A percentile compares a stretch with the other conserved stretches of the same genome.
phyloP scores from a whole-genome alignment of 2,329 filamentous ascomycete genomes.

The Clathrospora elynae region DNA sequence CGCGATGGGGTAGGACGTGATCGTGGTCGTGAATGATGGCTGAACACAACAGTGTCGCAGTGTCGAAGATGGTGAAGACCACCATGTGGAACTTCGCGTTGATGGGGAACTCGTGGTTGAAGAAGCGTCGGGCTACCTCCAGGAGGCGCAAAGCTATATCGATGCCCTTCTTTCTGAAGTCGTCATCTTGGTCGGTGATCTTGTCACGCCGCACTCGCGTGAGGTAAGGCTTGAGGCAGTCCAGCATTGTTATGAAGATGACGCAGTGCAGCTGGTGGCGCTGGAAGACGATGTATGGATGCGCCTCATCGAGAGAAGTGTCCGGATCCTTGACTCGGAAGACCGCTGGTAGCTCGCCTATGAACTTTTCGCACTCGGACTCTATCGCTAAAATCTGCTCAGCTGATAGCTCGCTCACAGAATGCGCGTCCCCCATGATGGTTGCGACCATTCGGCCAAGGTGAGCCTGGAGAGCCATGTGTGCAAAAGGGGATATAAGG shows the following conservation, averaged over 20 bases:
- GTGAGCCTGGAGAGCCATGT: conserved; percentile 51
- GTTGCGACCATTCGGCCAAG: conserved; percentile 43
- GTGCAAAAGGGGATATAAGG: conserved; percentile 52
- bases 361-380: conserved; percentile 52
- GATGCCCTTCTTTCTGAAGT: conserved; percentile 52
- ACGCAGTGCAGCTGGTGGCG: conserved; percentile 55
- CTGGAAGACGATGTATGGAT: conserved; percentile 55
- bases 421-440: conserved; percentile 26
- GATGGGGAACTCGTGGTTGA: conserved; percentile 53
- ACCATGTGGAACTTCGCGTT: conserved; percentile 58
- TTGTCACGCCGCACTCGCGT: conserved; percentile 42
- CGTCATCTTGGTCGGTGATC: conserved; percentile 41
- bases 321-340: conserved; percentile 52
- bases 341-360: conserved; percentile 51
- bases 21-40: conserved; percentile 58
- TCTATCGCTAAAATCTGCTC: conserved; percentile 36
- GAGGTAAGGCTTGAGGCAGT: conserved; percentile 56
- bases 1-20: conserved; percentile 48
- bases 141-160: conserved; percentile 54
- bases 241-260: conserved; percentile 53
- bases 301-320: conserved; percentile 48
- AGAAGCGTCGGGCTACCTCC: conserved; percentile 49
- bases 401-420: conserved; percentile 21
- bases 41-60: conserved; percentile 57
- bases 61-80: conserved; percentile 59